Base-by-base conservation (phyloP, 371 early-diverging fungal species). In the Globomyces sp. region DNA sequence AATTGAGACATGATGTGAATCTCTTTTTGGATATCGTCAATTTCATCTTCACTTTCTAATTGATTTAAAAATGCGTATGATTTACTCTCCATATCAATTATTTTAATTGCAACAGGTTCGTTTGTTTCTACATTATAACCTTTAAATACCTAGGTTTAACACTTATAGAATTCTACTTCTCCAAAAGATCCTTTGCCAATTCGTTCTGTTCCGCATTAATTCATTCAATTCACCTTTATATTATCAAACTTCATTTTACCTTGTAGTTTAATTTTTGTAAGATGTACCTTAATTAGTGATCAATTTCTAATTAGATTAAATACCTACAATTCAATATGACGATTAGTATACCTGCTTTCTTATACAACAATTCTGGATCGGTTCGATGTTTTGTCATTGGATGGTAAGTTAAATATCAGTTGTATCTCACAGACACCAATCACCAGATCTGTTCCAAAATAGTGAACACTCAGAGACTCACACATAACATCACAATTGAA, bases 21-120 rank as follows among this genome's bases (percentile, higher is more conserved):
- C 73, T 98, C 99, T 74, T 92, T 92, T 72, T 94, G 95, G 72
- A 98, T 96, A 79, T 97, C 99, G 67, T 96, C 96, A 68, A 97
- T 95, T 71, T 98, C 96, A 71, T 97, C 97, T 74, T 97, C 98
- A 39, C 95, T 93, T 68, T 89, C 81, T 24, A 24, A 24, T 24
- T 0, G 24, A 24, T 24, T 24, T 24, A 24, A 24, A 24, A 24
- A 24, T 24, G 24, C 24, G 24, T 24, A 24, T 24, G 24, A 24
- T 24, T 24, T 24, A 24, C 24, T 24, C 66, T 81, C 82, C 8
- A 84, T 63, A 65, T 82, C 80, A 24, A 84, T 79, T 8, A 80
- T 73, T 63, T 84, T 84, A 62, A 84, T 77, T 1, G 84, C 84
- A 1, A 84, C 81, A 1, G 73, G 68, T 36, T 59, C 53, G 34